Evolutionary conservation across 306 rosid genomes (phyloP), one percentile per base, ranked within the genome.

Genomic region (Abrus precatorius): DNA sequence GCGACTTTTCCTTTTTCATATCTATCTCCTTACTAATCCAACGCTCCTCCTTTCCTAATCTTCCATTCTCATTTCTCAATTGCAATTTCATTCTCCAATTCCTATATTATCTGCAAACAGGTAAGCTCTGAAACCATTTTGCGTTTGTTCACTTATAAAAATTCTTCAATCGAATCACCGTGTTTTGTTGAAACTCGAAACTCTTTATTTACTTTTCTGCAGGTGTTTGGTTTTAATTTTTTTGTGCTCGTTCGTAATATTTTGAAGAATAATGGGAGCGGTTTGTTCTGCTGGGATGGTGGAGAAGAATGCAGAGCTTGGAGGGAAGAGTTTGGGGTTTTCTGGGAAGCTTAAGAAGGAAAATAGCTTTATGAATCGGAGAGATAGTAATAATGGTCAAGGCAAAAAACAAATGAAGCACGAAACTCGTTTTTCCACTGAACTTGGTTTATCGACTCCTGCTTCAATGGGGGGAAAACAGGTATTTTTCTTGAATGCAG

Each of bases 261-360:
- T 73, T 65, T 52, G 75, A 80, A 50, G 76, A 79, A 76, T 32
- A 76, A 94, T 94, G 98, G 98, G 98, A 38, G 98, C 86, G 76
- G 86, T 92, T 59, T 94, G 98, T 76, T 85, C 97, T 2, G 91
- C 87, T 3, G 97, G 96, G 32, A 70, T 82, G 75, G 60, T 49
- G 30, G 87, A 73, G 84, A 75, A 63, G 60, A 82, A 79, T 82
- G 82, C 69, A 11, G 84, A 71, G 47, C 9, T 67, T 65, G 85
- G 52, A 74, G 50, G 33, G 81, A 89, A 76, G 45, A 69, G n/a
- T 74, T 61, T 73, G 55, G 89, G 84, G 63, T 79, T 85, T 79
- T 85, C 86, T 14, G 88, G 86, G 71, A 93, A 86, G 81, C 88
- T 85, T 43, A 86, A 80, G 87, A 62, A 61, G 50, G 76, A 47